Evolutionary conservation across 2,329 filamentous ascomycete species (phyloP).

Genomic region (Apiospora malaysiana): DNA sequence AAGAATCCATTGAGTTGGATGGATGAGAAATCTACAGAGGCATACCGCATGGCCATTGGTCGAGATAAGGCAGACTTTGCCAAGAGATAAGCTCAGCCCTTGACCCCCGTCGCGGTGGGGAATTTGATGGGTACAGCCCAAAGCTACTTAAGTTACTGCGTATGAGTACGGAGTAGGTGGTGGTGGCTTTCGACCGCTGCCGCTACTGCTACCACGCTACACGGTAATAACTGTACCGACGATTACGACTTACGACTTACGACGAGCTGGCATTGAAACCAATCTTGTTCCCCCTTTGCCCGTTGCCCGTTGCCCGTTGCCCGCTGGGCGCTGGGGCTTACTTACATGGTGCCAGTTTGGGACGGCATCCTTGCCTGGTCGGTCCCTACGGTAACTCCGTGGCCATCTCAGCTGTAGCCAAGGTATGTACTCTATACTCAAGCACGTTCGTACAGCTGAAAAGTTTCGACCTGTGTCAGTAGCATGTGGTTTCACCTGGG

Average conservation of each 20-base stretch:
- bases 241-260: conserved; percentile 10
- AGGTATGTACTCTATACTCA: no score
- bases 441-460: neutral
- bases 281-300: neutral
- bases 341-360: neutral
- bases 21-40: conserved; percentile 15
- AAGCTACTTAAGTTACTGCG: no score
- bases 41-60: conserved; percentile 7
- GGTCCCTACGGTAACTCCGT: neutral
- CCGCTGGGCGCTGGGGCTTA: neutral
- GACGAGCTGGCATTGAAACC: neutral
- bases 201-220: neutral
- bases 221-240: neutral
- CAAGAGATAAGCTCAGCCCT: conserved; percentile 21
- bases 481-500: neutral
- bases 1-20: conserved; percentile 1
- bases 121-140: neutral
- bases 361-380: neutral
- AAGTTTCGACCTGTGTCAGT: no score
- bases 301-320: neutral
- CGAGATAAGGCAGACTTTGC: conserved; percentile 22
- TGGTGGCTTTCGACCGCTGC: neutral
- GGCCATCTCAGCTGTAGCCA: neutral
- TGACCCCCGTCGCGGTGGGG: neutral
- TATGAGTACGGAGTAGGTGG: no score